Conservation (phyloP, 495 filamentous ascomycete genomes). For the Aspergillus haitiensis region DNA sequence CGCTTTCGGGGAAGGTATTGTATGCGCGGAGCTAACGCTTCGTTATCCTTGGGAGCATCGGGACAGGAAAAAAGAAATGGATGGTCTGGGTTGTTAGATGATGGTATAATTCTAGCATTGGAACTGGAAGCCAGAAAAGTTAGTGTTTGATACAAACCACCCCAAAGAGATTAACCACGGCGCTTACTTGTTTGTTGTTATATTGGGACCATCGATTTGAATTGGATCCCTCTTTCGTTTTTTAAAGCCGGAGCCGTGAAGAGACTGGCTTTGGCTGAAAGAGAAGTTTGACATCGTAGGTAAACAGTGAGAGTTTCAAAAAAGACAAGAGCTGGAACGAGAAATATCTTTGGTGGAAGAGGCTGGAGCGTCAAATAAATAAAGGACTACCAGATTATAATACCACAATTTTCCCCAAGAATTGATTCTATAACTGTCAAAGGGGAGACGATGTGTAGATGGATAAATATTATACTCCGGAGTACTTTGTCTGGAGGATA, state of each 20-base stretch:
- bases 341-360: neutral
- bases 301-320: neutral
- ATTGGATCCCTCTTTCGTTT: constrained; percentile 39
- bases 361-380: neutral
- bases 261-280: constrained; percentile 23
- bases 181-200: constrained; percentile 31
- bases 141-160: neutral
- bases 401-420: no score
- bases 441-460: no score
- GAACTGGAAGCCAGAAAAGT: neutral
- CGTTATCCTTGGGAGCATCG: constrained; percentile 22
- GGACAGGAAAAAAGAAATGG: constrained; percentile 26
- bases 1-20: constrained; percentile 41
- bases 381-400: no score
- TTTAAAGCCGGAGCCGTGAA: constrained; percentile 24
- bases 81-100: constrained; percentile 15
- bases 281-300: constrained; percentile 33
- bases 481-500: no score
- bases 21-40: constrained; percentile 28
- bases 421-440: no score
- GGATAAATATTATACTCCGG: no score
- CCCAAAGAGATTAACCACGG: neutral
- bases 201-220: constrained; percentile 27
- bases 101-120: constrained; percentile 19
- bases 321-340: no score